phyloP scores from a whole-genome alignment of 75 land plant species.

The Ceratopteris richardii region DNA sequence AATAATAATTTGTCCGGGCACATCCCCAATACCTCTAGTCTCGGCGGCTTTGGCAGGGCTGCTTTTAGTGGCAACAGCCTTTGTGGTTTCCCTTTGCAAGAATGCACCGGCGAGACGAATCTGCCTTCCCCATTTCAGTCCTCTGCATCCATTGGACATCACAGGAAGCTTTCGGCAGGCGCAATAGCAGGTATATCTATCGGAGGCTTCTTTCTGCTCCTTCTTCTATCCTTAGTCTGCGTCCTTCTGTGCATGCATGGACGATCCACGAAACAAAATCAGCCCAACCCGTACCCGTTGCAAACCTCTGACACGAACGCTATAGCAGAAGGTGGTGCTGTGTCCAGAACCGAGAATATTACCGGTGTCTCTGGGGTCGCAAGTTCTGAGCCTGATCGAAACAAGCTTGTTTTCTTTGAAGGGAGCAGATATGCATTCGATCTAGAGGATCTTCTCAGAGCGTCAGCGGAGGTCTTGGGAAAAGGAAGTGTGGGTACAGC shows the following conservation, averaged over 20 bases:
- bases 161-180: conserved; percentile 21
- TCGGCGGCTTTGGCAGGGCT: background rate
- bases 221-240: conserved; percentile 23
- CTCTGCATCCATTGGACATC: too few species aligned
- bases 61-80: background rate
- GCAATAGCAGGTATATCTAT: conserved; percentile 32
- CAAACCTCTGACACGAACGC: too few species aligned
- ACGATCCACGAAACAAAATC: too few species aligned
- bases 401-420: conserved; percentile 47
- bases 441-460: conserved; percentile 62
- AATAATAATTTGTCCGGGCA: background rate
- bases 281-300: too few species aligned
- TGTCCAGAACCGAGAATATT: conserved; percentile 12
- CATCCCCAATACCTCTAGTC: background rate
- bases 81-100: conserved; percentile 2
- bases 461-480: conserved; percentile 82
- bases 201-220: conserved; percentile 24
- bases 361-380: conserved; percentile 12
- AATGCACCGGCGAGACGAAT: conserved; percentile 1
- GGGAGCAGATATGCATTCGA: conserved; percentile 36
- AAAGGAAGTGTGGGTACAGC: conserved; percentile 75
- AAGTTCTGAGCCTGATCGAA: conserved; percentile 20
- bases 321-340: too few species aligned
- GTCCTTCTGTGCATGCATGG: too few species aligned
- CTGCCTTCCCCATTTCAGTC: background rate